Conservation (phyloP, 2,329 filamentous ascomycete genomes). For the Cytospora piceicola region DNA sequence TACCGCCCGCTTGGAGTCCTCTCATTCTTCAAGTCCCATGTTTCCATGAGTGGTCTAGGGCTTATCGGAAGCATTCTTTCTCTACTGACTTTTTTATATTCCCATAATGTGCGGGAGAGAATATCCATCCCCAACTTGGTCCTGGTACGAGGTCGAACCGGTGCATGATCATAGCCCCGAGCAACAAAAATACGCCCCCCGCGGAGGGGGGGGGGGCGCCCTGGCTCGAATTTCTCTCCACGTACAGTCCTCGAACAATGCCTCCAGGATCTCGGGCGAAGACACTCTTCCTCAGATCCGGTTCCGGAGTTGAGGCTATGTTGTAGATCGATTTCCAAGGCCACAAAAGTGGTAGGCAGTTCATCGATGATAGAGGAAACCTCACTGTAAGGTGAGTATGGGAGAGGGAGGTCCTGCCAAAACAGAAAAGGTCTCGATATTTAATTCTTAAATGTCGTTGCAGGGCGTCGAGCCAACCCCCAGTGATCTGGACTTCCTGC, state of each 20-base stretch:
- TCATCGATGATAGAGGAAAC: not conserved
- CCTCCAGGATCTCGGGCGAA: conserved; percentile 7
- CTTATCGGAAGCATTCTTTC: not conserved
- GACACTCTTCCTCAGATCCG: not conserved
- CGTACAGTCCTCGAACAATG: not conserved
- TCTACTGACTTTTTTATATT: conserved; percentile 3
- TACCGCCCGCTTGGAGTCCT: conserved; percentile 5
- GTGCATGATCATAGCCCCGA: conserved; percentile 4
- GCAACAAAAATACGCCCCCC: not conserved
- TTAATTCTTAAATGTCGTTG: not conserved
- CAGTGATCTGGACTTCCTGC: not conserved
- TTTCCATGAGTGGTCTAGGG: not conserved
- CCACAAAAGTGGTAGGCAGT: conserved; percentile 6
- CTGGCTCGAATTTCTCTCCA: not conserved
- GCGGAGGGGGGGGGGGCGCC: not conserved
- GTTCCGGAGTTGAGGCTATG: not conserved
- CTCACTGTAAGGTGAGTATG: conserved; percentile 7
- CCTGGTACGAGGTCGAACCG: conserved; percentile 5
- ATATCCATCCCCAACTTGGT: not conserved
- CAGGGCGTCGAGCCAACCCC: conserved; percentile 8
- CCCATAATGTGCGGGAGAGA: not conserved
- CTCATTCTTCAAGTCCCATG: conserved; percentile 10
- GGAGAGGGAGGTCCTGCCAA: conserved; percentile 2
- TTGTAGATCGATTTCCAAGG: conserved; percentile 1
- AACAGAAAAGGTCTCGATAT: conserved; percentile 1